Evolutionary conservation across 2,329 filamentous ascomycete species (phyloP).

Genomic region (Emmonsiellopsis sp.): DNA sequence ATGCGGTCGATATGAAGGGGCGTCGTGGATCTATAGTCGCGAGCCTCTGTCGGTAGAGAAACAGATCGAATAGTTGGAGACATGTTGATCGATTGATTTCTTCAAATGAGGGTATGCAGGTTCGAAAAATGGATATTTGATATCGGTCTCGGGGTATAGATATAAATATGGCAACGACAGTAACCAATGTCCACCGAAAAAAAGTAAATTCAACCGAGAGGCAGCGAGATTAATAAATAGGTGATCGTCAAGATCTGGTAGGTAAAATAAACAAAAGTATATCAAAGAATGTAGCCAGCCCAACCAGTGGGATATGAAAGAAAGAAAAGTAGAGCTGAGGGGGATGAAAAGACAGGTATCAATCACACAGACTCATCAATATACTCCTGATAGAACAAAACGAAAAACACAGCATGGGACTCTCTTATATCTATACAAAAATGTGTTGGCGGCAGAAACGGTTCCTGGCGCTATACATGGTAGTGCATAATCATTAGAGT

Average conservation of each 20-base stretch:
- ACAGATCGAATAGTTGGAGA: slow-evolving; percentile 7
- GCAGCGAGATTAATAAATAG: slow-evolving; percentile 1
- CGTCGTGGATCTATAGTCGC: slow-evolving; percentile 26
- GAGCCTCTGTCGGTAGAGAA: slow-evolving; percentile 3
- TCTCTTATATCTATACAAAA: slow-evolving; percentile 1
- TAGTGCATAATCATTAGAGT: slow-evolving; percentile 10
- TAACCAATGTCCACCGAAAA: background rate
- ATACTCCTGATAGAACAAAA: slow-evolving; percentile 12
- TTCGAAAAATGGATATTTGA: background rate
- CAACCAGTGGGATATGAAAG: slow-evolving; percentile 46
- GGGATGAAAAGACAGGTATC: background rate
- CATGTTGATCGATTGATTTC: slow-evolving; percentile 5
- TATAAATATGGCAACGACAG: background rate
- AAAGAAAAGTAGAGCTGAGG: slow-evolving; percentile 21
- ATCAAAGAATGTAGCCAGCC: slow-evolving; percentile 45
- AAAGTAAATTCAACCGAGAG: background rate
- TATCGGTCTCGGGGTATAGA: background rate
- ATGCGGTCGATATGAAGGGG: slow-evolving; percentile 48
- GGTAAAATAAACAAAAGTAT: slow-evolving; percentile 12
- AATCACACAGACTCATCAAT: background rate
- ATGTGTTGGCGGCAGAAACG: slow-evolving; percentile 1
- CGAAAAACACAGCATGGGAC: slow-evolving; percentile 9
- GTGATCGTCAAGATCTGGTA: slow-evolving; percentile 16
- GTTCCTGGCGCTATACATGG: slow-evolving; percentile 7
- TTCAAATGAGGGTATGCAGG: background rate